Base-by-base conservation (phyloP, 2,329 filamentous ascomycete genomes). In the Fonsecaea erecta region DNA sequence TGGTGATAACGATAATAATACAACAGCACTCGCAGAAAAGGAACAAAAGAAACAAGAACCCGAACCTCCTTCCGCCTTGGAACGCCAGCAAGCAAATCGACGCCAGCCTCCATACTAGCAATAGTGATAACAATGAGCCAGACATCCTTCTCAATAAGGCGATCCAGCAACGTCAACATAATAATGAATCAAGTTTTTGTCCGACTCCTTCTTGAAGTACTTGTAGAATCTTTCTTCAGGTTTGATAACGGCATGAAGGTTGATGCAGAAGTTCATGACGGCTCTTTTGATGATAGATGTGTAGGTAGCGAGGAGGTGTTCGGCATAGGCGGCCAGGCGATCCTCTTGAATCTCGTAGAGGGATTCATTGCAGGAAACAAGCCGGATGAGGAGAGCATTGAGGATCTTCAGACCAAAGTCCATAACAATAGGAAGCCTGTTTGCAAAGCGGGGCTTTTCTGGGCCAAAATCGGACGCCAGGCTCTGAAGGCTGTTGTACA, bases 161-260 rank as follows among this genome's bases (percentile, higher is more conserved):
- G 51, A 46, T 54, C 34, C 59, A 54, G 48, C 59, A 21, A 61
- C 32, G 32, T 61, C 52, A 26, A 70, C 60, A 59, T 69, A 71
- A 55, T 71, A 71, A 37, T 70, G 62, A 28, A 71, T 61, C 34
- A 71, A 57, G 54, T 71, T 71, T 37, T 64, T 64, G 60, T 71
- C 64, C 18, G 62, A 63, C 43, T 70, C 70, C 34, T 69, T 63
- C 21, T 63, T 64, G 58, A 70, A 70, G 55, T 67, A 66, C 24
- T 62, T 62, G 52, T 68, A 67, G 62, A 71, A 70, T 52, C 67
- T 59, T 26, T 61, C 60, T 56, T 70, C 68, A 1, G 68, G 64
- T 35, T 67, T 68, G 60, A 71, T 67, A 52, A 69, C 52, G n/a
- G 43, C 58, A 48, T 69, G 64, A 43, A 71, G 67, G 24, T 62